Base-by-base conservation (phyloP, 805 yeast species). In the Cyberlindnera suaveolens region DNA sequence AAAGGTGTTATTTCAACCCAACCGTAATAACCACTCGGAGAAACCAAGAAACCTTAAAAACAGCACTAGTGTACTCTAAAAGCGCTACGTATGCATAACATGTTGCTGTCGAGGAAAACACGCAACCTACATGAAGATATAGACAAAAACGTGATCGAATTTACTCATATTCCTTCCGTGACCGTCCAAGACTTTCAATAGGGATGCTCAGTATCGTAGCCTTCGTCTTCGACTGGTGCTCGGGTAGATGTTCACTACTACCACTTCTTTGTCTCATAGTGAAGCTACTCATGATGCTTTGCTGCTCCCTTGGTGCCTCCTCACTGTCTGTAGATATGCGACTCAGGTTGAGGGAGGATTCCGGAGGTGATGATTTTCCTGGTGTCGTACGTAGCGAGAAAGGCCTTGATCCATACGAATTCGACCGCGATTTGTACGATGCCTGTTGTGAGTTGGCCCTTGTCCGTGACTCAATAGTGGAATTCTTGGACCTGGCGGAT, bases 131-230 rank as follows among this genome's bases (percentile, higher is more conserved):
- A 23, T 23, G 27, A 9, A 23, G 27, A 23, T 10, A 9, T 23
- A 3, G 11, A 23, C 11, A 23, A 3, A 9, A 23, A 23, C 27
- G 27, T 10, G 13, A 23, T 10, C 11, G 3, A 6, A 23, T 23
- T 23, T 23, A 23, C 4, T 23, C 27, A 23, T 23, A 23, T 14
- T 51, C 54, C 34, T 44, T 47, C 31, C 47, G 45, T 11, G 48
- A 34, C 18, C 57, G 45, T 14, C 49, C 45, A 38, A 56, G 17
- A 31, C 56, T 56, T 2, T 55, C 44, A 26, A 56, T 54, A 3
- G 57, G 55, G n/a, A 56, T 53, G 31, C 50, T 53, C 31, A 56
- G 33, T 14, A 56, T 53, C 16, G 52, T 47, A 5, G 42, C 47
- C 34, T 46, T 51, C 20, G 33, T 37, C 19, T 33, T 37, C 30